Conservation (phyloP, 2,329 filamentous ascomycete species). For the Scedosporium minutisporum region DNA sequence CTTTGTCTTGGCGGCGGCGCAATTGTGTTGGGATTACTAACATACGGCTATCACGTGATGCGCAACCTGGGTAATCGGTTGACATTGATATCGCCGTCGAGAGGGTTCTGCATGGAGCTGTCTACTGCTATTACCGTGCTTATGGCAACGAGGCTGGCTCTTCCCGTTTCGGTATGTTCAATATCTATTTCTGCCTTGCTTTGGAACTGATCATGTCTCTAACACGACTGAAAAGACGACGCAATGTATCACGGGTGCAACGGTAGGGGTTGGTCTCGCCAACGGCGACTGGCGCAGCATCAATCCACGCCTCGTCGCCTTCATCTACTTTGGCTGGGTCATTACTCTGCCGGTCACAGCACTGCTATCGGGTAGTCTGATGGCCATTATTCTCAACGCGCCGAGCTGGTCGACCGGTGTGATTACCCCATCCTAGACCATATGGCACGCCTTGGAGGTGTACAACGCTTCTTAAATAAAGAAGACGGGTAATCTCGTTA, state of each 20-base stretch:
- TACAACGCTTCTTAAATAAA: too few species aligned
- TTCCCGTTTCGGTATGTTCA: constrained; percentile 31
- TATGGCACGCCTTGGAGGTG: too few species aligned
- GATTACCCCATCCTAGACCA: too few species aligned
- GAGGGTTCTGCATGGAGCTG: constrained; percentile 43
- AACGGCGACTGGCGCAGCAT: constrained; percentile 39
- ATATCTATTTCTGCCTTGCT: not conserved
- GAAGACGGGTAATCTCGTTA: too few species aligned
- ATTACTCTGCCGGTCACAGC: constrained; percentile 41
- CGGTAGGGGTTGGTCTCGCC: constrained; percentile 40
- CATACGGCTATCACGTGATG: constrained; percentile 56
- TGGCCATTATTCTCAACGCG: constrained; percentile 45
- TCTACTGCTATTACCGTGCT: constrained; percentile 42
- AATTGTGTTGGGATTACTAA: constrained; percentile 48
- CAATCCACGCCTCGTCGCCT: constrained; percentile 37
- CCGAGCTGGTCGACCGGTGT: constrained; percentile 23
- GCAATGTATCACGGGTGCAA: constrained; percentile 42
- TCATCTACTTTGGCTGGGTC: constrained; percentile 40
- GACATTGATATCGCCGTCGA: constrained; percentile 42
- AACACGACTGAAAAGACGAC: constrained; percentile 24
- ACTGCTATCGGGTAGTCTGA: constrained; percentile 39
- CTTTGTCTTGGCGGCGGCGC: constrained; percentile 35
- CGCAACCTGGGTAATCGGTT: constrained; percentile 45
- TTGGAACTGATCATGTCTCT: not conserved
- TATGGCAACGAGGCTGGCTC: constrained; percentile 39